A percentile compares a stretch with the other conserved stretches of the same genome.
phyloP scores from a whole-genome alignment of 768 basidiomycete genomes.

The Trametes villosa region DNA sequence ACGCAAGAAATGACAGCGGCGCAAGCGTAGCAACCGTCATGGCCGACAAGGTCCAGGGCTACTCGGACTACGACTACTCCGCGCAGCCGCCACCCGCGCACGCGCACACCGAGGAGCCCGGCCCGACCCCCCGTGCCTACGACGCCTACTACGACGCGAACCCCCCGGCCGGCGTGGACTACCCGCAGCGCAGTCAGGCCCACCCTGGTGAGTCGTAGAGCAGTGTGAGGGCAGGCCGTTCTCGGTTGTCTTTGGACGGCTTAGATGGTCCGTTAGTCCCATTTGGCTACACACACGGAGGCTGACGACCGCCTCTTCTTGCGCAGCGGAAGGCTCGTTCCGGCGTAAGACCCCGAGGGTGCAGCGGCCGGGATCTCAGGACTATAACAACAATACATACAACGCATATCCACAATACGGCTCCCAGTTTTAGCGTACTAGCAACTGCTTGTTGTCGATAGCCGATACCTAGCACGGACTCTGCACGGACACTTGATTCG shows the following conservation, averaged over 20 bases:
- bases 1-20: constrained; percentile 52
- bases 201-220: constrained; percentile 52
- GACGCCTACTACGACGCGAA: constrained; percentile 29
- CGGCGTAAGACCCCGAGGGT: constrained; percentile 46
- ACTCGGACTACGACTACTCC: constrained; percentile 29
- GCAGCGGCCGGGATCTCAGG: constrained; percentile 28
- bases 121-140: constrained; percentile 43
- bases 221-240: constrained; percentile 14
- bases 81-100: constrained; percentile 31
- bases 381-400: constrained; percentile 21
- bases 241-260: constrained; percentile 31
- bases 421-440: constrained; percentile 12
- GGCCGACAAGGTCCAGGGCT: constrained; percentile 44
- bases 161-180: constrained; percentile 34
- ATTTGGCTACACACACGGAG: neutral
- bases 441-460: constrained; percentile 11
- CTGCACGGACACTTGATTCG: constrained; percentile 12
- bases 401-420: constrained; percentile 9
- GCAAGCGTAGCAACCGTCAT: constrained; percentile 60
- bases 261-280: constrained; percentile 34
- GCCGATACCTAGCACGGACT: constrained; percentile 9
- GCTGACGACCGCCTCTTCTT: constrained; percentile 18
- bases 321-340: constrained; percentile 48
- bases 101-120: constrained; percentile 45
- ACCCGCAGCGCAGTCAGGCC: constrained; percentile 44